Percentiles rank a stretch among this genome's conserved stretches.
Conservation (phyloP, 2,329 filamentous ascomycete species). For the Stachybotrys elegans region DNA sequence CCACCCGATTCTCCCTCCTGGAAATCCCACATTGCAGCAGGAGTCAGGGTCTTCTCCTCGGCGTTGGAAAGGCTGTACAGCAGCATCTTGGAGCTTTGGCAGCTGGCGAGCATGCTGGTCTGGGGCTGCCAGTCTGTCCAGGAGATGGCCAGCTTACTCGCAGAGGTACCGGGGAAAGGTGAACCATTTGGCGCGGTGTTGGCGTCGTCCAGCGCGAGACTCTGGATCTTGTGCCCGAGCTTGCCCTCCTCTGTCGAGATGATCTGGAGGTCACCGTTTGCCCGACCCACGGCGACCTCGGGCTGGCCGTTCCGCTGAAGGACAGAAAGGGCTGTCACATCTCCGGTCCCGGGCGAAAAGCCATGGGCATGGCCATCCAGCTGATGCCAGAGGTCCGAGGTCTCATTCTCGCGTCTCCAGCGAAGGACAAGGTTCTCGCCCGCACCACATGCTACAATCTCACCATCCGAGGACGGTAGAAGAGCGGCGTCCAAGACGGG, state of each 20-base stretch:
- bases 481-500: slow-evolving; percentile 42
- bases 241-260: slow-evolving; percentile 31
- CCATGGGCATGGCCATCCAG: slow-evolving; percentile 32
- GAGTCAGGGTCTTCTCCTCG: slow-evolving; percentile 9
- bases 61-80: slow-evolving; percentile 20
- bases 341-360: slow-evolving; percentile 40
- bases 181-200: slow-evolving; percentile 4
- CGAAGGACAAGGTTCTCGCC: slow-evolving; percentile 46
- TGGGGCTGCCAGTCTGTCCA: slow-evolving; percentile 28
- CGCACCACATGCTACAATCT: slow-evolving; percentile 45
- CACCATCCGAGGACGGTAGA: slow-evolving; percentile 29
- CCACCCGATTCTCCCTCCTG: slow-evolving; percentile 7
- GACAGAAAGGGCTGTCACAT: slow-evolving; percentile 43
- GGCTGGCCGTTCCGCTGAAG: slow-evolving; percentile 27
- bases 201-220: slow-evolving; percentile 12
- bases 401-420: slow-evolving; percentile 22
- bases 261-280: slow-evolving; percentile 43
- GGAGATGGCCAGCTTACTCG: slow-evolving; percentile 23
- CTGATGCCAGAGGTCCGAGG: slow-evolving; percentile 27
- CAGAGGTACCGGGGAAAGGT: slow-evolving; percentile 18
- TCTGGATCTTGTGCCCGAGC: slow-evolving; percentile 19
- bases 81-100: slow-evolving; percentile 22
- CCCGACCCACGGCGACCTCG: slow-evolving; percentile 40
- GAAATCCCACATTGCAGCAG: slow-evolving; percentile 21
- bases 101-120: slow-evolving; percentile 22